A percentile compares a stretch with the other conserved stretches of the same genome.
Conservation (phyloP, 345 rosid genomes). For the Psidium guajava region DNA sequence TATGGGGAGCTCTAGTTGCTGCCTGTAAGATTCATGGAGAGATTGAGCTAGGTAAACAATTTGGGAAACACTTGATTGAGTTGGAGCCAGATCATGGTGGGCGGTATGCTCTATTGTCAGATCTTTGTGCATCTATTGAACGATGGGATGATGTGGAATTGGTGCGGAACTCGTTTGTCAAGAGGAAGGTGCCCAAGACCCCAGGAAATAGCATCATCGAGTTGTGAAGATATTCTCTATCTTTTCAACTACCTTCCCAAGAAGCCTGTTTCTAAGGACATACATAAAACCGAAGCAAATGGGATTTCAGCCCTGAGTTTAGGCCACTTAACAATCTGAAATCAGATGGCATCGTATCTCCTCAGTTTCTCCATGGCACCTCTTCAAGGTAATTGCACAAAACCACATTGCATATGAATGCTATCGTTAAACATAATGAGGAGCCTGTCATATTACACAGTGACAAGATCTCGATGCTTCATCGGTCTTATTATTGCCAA, state of each 20-base stretch:
- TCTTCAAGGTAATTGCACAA: background rate
- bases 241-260: background rate
- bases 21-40: slow-evolving; percentile 29
- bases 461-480: background rate
- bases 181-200: slow-evolving; percentile 6
- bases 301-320: background rate
- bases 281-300: background rate
- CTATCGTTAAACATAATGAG: background rate
- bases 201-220: slow-evolving; percentile 1
- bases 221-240: background rate
- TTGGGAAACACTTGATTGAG: slow-evolving; percentile 8
- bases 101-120: slow-evolving; percentile 13
- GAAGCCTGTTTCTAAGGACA: background rate
- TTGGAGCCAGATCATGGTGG: slow-evolving; percentile 18
- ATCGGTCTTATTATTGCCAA: background rate
- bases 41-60: slow-evolving; percentile 2
- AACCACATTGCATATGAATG: background rate
- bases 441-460: background rate
- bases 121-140: slow-evolving; percentile 1
- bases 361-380: background rate
- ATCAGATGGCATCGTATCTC: background rate
- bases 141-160: slow-evolving; percentile 8
- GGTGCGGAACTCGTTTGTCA: slow-evolving; percentile 1
- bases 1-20: slow-evolving; percentile 26
- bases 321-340: background rate